Conservation (phyloP, 1,139 yeast species). For the Sugiyamaella paludigena region DNA sequence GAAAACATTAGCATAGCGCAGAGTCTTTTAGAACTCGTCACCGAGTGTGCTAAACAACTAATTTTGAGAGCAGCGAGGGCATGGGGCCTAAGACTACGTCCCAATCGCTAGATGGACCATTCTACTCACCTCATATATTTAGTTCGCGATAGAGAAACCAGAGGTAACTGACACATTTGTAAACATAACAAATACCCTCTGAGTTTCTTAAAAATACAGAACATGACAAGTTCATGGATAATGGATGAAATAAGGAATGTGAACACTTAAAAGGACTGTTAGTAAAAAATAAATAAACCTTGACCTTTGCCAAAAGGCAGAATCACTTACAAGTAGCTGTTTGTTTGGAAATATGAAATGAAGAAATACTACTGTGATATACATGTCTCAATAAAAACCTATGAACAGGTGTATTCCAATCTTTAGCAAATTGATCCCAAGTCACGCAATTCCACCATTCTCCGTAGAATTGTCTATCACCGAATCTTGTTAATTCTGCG, state of each 20-base stretch:
- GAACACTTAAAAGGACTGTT: constrained; percentile 40
- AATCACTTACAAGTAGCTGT: constrained; percentile 52
- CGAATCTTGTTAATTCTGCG: constrained; percentile 83
- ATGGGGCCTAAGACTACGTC: too few species aligned
- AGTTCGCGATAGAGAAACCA: constrained; percentile 39
- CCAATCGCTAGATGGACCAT: too few species aligned
- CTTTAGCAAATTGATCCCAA: constrained; percentile 91
- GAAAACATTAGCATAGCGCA: too few species aligned
- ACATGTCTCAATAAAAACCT: constrained; percentile 86
- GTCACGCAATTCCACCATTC: constrained; percentile 97
- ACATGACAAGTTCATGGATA: constrained; percentile 92
- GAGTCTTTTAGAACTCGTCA: too few species aligned
- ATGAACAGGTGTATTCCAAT: constrained; percentile 97
- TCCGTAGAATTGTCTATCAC: constrained; percentile 89
- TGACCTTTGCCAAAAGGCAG: neutral
- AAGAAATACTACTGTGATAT: constrained; percentile 84
- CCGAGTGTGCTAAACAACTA: too few species aligned
- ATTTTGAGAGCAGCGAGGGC: too few species aligned
- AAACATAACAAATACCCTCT: constrained; percentile 76
- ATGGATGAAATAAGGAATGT: constrained; percentile 81
- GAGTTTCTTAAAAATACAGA: constrained; percentile 71
- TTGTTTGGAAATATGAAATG: constrained; percentile 60
- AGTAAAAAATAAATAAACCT: too few species aligned
- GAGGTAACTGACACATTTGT: constrained; percentile 73
- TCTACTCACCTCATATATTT: constrained; percentile 42